These are phyloP conservation scores for Mucor circinelloides DNA, from an alignment of 371 early-diverging fungal species.

Conservation along the genomic window DNA sequence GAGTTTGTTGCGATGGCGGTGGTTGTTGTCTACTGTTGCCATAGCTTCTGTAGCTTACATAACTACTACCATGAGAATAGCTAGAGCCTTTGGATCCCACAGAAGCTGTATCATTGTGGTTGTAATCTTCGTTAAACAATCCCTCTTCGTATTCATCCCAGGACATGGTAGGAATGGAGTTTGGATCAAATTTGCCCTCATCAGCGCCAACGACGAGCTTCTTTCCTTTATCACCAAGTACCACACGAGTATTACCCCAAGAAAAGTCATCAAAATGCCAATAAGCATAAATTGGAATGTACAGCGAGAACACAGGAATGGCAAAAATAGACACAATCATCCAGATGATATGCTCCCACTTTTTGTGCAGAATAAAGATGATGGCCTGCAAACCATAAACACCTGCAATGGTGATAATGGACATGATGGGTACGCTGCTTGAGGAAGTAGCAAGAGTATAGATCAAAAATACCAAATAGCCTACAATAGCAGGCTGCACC, in stretches of 20 bases:
- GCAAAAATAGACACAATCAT: slow-evolving; percentile 89
- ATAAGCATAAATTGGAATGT: slow-evolving; percentile 83
- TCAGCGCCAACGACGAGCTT: slow-evolving; percentile 58
- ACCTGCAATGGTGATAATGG: slow-evolving; percentile 68
- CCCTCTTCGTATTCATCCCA: slow-evolving; percentile 89
- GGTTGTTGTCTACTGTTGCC: not conserved
- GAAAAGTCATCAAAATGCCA: slow-evolving; percentile 97
- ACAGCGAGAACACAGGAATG: slow-evolving; percentile 79
- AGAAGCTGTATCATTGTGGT: slow-evolving; percentile 31
- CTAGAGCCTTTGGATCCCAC: slow-evolving; percentile 30
- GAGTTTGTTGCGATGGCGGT: not conserved
- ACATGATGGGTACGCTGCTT: slow-evolving; percentile 51
- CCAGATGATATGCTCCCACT: slow-evolving; percentile 94
- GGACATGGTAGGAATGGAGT: slow-evolving; percentile 68
- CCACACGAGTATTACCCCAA: slow-evolving; percentile 94
- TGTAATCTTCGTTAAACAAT: slow-evolving; percentile 17
- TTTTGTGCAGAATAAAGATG: slow-evolving; percentile 78
- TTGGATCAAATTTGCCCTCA: slow-evolving; percentile 73
- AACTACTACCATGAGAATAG: slow-evolving; percentile 33
- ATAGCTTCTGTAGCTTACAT: slow-evolving; percentile 34
- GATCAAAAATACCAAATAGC: slow-evolving; percentile 76
- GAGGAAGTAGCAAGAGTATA: slow-evolving; percentile 46
- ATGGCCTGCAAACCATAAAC: slow-evolving; percentile 82
- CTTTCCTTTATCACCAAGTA: slow-evolving; percentile 76
- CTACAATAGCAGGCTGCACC: slow-evolving; percentile 88